Conservation (phyloP, 305 asterid genomes). For the Plantago rigida region DNA sequence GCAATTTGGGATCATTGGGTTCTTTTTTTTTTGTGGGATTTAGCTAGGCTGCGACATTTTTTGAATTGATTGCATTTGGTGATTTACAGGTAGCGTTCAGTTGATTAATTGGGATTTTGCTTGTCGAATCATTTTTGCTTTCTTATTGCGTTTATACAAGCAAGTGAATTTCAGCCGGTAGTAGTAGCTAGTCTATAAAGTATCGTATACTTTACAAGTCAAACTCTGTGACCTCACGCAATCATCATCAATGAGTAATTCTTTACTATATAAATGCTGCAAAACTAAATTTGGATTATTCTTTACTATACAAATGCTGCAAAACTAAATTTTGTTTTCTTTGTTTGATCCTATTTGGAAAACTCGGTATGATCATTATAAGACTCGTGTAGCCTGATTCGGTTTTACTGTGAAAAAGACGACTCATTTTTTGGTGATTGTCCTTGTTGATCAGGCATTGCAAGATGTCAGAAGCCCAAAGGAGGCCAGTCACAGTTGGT, state of each 20-base stretch:
- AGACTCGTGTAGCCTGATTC: constrained; percentile 3
- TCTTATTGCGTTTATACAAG: too few relatives aligned
- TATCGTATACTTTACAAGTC: constrained; percentile 11
- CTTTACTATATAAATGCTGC: constrained; percentile 3
- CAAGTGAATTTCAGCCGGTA: too few relatives aligned
- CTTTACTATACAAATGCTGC: too few relatives aligned
- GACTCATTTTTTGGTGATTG: constrained; percentile 19
- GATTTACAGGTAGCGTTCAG: constrained; percentile 10
- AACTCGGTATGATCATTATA: neutral
- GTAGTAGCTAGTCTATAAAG: neutral
- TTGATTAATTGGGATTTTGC: constrained; percentile 23
- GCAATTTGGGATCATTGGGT: constrained; percentile 18
- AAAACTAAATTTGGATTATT: constrained; percentile 14
- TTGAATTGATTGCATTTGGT: constrained; percentile 18
- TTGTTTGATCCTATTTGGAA: too few relatives aligned
- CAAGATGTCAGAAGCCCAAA: constrained; percentile 87
- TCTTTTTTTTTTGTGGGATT: constrained; percentile 23
- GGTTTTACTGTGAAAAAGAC: constrained; percentile 7
- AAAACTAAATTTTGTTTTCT: too few relatives aligned
- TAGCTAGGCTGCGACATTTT: constrained; percentile 1
- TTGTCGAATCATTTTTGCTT: neutral
- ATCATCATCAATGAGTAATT: constrained; percentile 19
- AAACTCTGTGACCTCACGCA: constrained; percentile 4
- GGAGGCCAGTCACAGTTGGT: constrained; percentile 42
- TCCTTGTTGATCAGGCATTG: constrained; percentile 31